These are phyloP conservation scores for Russula vinacea DNA, from an alignment of 768 basidiomycete genomes.

Conservation along the genomic window DNA sequence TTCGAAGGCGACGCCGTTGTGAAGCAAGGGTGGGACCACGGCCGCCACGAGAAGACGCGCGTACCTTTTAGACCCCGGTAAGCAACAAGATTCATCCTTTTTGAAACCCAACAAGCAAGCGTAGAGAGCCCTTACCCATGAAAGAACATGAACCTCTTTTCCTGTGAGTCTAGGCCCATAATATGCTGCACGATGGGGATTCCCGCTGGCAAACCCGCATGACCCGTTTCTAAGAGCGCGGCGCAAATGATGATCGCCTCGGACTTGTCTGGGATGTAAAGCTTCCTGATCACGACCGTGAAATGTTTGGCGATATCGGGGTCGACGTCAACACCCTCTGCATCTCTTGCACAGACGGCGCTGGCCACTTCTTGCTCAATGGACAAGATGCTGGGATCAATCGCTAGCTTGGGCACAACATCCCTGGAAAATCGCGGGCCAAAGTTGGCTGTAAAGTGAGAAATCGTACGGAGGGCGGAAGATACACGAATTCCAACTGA, in stretches of 20 bases:
- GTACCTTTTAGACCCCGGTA: slow-evolving; percentile 39
- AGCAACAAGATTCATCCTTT: neutral
- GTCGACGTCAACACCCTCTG: slow-evolving; percentile 34
- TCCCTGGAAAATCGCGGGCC: slow-evolving; percentile 54
- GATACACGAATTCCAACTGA: slow-evolving; percentile 57
- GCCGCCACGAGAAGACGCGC: slow-evolving; percentile 50
- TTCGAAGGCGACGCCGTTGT: slow-evolving; percentile 59
- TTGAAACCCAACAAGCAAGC: neutral
- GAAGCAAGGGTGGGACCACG: slow-evolving; percentile 49
- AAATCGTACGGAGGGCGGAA: slow-evolving; percentile 55
- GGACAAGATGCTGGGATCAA: slow-evolving; percentile 43
- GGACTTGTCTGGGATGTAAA: slow-evolving; percentile 40
- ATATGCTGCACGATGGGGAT: slow-evolving; percentile 48
- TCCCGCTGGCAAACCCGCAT: slow-evolving; percentile 41
- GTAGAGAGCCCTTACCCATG: slow-evolving; percentile 40
- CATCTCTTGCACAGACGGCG: slow-evolving; percentile 41
- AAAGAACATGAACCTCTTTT: slow-evolving; percentile 47
- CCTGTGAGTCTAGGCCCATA: slow-evolving; percentile 46
- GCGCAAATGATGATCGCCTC: slow-evolving; percentile 51
- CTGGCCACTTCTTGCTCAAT: slow-evolving; percentile 52
- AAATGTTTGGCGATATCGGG: slow-evolving; percentile 53
- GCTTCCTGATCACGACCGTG: slow-evolving; percentile 48
- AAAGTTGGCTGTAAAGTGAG: slow-evolving; percentile 56
- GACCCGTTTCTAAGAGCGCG: slow-evolving; percentile 53
- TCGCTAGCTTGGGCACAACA: slow-evolving; percentile 47